Percentiles rank a stretch among this genome's conserved stretches.
Evolutionary conservation across 768 basidiomycete genomes (phyloP).

Genomic region (Cystobasidium tubakii): DNA sequence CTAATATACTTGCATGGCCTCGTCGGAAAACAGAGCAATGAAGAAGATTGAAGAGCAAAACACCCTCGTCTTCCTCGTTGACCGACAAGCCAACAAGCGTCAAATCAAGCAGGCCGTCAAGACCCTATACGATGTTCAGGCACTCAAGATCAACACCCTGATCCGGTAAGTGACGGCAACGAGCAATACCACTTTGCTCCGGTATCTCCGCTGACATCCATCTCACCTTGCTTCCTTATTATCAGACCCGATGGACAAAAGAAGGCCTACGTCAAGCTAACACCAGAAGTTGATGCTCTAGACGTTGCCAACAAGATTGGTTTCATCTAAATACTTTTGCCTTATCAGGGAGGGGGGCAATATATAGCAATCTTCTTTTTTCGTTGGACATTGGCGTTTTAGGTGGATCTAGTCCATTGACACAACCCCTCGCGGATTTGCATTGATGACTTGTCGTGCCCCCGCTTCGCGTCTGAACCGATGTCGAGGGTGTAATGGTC

Average conservation of each 20-base stretch:
- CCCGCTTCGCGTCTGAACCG: too few relatives aligned
- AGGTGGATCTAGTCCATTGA: not conserved
- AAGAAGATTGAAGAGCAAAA: slow-evolving; percentile 99
- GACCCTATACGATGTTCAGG: slow-evolving; percentile 96
- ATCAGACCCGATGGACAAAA: slow-evolving; percentile 98
- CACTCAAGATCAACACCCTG: slow-evolving; percentile 93
- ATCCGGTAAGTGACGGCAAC: slow-evolving; percentile 79
- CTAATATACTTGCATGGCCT: not conserved
- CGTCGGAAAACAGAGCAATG: slow-evolving; percentile 62
- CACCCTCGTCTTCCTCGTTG: slow-evolving; percentile 96
- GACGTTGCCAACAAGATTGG: slow-evolving; percentile 40
- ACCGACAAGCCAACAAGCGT: slow-evolving; percentile 90
- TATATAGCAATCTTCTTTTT: not conserved
- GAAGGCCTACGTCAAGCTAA: slow-evolving; percentile 65
- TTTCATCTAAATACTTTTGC: slow-evolving; percentile 36
- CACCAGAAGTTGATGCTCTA: slow-evolving; percentile 22
- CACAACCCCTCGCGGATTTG: not conserved
- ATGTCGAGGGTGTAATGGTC: not conserved
- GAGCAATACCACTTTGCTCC: not conserved
- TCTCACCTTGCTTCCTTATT: too few relatives aligned
- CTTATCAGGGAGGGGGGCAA: not conserved
- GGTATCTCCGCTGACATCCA: not conserved
- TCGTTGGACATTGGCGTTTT: not conserved
- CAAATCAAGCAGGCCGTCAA: slow-evolving; percentile 99
- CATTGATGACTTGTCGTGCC: not conserved